Base-by-base conservation (phyloP, 176 grass and related monocot genomes). In the Ananas comosus region DNA sequence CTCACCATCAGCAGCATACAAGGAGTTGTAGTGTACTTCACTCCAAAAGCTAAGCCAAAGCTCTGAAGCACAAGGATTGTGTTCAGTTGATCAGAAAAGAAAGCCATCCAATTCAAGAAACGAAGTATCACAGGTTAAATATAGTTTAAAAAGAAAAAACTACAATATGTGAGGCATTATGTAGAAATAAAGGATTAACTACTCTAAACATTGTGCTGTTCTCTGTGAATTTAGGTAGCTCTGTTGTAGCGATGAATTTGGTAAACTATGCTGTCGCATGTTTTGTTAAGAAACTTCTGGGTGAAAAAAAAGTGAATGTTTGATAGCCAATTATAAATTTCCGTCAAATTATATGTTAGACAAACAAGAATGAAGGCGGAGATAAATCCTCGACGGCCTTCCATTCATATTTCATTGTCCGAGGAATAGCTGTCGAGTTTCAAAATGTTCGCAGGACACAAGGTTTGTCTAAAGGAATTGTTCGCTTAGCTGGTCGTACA, bases 21-120 rank as follows among this genome's bases (percentile, higher is more conserved):
- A 78, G 27, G 94, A 97, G 76, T 97, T 97, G 82, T 97, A 97
- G 74, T 97, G 94, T 61, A 97, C 94, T 81, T 97, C 94, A 23
- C 94, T 90, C 94, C 94, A 97, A 75, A 97, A 97, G 72, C 94
- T 97, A 70, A 97, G 77, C 94, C 94, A 92, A 52, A 97, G 76
- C 86, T 97, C 93, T 97, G 79, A 75, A 90, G 64, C 10, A 10
- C 56, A 61, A 19, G 56, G 21, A 61, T 61, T 18, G 21, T 6
- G 56, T 61, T 16, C 2, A 61, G 16, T 9, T 18, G 56, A 10
- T 18, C 56, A 18, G 21, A 61, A 61, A 13, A 61, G 16, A 14
- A 13, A 18, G 10, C 56, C n/a, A 9, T 61, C 17, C 16, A 10
- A 61, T 42, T 42, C 33, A 42, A 42, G 6, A 42, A 42, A 42